phyloP scores from a whole-genome alignment of 1,139 yeast species.

The Geotrichum aggregatum region DNA sequence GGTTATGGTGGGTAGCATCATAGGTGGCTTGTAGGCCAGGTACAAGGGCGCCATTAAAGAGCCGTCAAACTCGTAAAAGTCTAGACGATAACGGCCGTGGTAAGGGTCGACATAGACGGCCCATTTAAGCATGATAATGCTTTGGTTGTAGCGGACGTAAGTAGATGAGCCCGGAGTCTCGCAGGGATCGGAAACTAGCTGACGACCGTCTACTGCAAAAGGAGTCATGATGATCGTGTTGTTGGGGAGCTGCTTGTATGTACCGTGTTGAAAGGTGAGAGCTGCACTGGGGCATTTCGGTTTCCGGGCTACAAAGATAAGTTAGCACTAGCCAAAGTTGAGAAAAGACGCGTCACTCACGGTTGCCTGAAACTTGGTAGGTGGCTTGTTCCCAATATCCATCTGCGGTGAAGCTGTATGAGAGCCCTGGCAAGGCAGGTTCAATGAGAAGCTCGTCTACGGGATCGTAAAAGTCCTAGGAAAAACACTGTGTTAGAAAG shows the following conservation, averaged over 20 bases:
- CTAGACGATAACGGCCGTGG: constrained; percentile 75
- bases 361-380: constrained; percentile 70
- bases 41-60: constrained; percentile 79
- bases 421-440: constrained; percentile 91
- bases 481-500: neutral
- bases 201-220: constrained; percentile 86
- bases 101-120: constrained; percentile 63
- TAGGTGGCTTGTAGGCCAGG: constrained; percentile 87
- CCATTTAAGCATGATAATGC: constrained; percentile 57
- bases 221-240: constrained; percentile 72
- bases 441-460: constrained; percentile 89
- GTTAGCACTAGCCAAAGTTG: neutral
- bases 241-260: constrained; percentile 56
- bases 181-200: constrained; percentile 84
- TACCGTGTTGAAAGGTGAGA: constrained; percentile 84
- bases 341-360: constrained; percentile 24
- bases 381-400: constrained; percentile 88
- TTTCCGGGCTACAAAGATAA: constrained; percentile 43
- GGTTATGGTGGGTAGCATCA: constrained; percentile 91
- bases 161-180: constrained; percentile 41
- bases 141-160: constrained; percentile 69
- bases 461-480: constrained; percentile 86
- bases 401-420: constrained; percentile 87
- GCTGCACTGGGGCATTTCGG: constrained; percentile 84
- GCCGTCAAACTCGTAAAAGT: constrained; percentile 78